Evolutionary conservation across 2,329 filamentous ascomycete genomes (phyloP).

Genomic region (Polychaeton citri): DNA sequence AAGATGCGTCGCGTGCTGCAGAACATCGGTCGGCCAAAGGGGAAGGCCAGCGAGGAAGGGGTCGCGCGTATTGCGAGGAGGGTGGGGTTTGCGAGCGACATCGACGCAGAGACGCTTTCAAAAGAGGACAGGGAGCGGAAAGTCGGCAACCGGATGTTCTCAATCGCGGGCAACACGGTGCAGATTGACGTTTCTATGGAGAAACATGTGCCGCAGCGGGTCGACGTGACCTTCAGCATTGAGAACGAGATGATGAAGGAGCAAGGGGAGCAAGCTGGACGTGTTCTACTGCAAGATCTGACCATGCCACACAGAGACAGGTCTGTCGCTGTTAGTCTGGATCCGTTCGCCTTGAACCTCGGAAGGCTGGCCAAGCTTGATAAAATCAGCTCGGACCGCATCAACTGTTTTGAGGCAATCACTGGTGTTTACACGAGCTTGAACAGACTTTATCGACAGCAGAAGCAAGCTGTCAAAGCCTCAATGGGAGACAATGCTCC

Average conservation of each 20-base stretch:
- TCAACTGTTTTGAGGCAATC: slow-evolving; percentile 68
- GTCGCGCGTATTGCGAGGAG: slow-evolving; percentile 57
- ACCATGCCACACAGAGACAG: slow-evolving; percentile 36
- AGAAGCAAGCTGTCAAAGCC: slow-evolving; percentile 38
- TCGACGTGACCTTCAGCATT: slow-evolving; percentile 50
- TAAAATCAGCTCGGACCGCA: slow-evolving; percentile 52
- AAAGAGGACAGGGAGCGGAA: slow-evolving; percentile 8
- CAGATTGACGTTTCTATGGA: slow-evolving; percentile 20
- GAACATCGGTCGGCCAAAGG: slow-evolving; percentile 53
- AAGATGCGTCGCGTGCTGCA: slow-evolving; percentile 50
- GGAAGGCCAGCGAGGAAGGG: slow-evolving; percentile 59
- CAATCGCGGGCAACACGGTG: slow-evolving; percentile 23
- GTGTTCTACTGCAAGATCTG: slow-evolving; percentile 54
- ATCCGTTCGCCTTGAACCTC: slow-evolving; percentile 58
- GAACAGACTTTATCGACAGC: slow-evolving; percentile 56
- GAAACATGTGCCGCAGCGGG: slow-evolving; percentile 31
- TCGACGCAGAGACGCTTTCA: slow-evolving; percentile 9
- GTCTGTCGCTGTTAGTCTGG: slow-evolving; percentile 38
- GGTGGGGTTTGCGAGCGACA: slow-evolving; percentile 44
- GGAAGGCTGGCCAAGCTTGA: slow-evolving; percentile 57
- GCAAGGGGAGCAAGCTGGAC: slow-evolving; percentile 48
- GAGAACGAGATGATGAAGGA: slow-evolving; percentile 45
- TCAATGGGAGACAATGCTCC: slow-evolving; percentile 37
- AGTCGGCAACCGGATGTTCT: slow-evolving; percentile 21
- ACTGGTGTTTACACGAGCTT: slow-evolving; percentile 61